Evolutionary conservation across 1,139 yeast genomes (phyloP), one percentile per base, ranked within the genome.

Genomic region (Pichia norvegensis): DNA sequence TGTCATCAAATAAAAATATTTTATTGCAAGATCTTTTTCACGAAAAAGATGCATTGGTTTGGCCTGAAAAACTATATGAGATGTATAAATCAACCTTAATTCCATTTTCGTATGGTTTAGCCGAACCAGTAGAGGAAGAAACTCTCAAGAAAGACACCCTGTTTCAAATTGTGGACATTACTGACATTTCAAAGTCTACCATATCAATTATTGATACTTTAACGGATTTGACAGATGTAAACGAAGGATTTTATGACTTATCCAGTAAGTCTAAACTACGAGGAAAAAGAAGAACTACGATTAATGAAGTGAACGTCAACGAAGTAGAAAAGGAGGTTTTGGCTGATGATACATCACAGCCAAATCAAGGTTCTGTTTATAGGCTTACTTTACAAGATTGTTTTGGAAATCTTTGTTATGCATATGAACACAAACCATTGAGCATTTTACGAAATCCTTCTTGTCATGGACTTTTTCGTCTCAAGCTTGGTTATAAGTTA

Each of bases 141-240:
- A 39, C 27, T 22, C 29, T 48, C 8, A n/a, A 33, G 17, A 40
- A 41, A 7, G 42, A 42, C 3, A 50, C 48, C 11, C 36, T 71
- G 8, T 69, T 70, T 50, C 75, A 72, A 56, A 61, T 72, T 2
- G 58, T 71, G 5, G 67, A 66, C 53, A 51, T 69, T 1, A 62
- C 65, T 46, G 67, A 71, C 54, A 52, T 66, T 7, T 55, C 67
- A 2, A 54, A 50, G 22, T 67, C 75, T 0, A 57, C 59, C 16
- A 48, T 67, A 22, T 48, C 61, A 5, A 66, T 64, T 46, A 53
- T 69, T 8, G 75, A 70, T 47, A 56, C 55, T 2, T 52, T 68
- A 27, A 50, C 47, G 1, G 58, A 56, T 36, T 35, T 56, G 21
- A 46, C 59, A 9, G 62, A 63, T 45, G 51, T 46, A 1, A 60